Base-by-base conservation (phyloP, 768 basidiomycete genomes). In the Naganishia kalamii region DNA sequence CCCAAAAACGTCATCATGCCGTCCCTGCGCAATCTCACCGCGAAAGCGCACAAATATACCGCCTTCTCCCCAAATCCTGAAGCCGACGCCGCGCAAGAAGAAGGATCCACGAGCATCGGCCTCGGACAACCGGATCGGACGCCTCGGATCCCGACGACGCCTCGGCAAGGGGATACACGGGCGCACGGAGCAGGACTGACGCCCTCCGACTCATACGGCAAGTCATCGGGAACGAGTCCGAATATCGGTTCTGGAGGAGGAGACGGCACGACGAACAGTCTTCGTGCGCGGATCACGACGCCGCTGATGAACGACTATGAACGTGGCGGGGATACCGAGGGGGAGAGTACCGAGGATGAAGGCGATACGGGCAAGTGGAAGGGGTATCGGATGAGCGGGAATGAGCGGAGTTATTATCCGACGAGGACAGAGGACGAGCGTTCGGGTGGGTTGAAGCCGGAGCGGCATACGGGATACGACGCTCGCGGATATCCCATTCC, bases 341-440 rank as follows among this genome's bases (percentile, higher is more conserved):
- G 47, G 2, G 69, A 64, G 0, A 35, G 52, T 7, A 60, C 62
- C 50, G 67, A 68, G n/a, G 65, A 66, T 27, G 67, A 70, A 61
- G 57, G 64, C 13, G 66, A 62, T 27, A 63, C 62, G 48, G 62
- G 62, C 33, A 63, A 63, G 62, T 41, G 47, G 62, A 63, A 41
- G 33, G 63, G 37, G 32, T 33, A 44, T 17, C n/a, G 32, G 62
- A 57, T 32, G 61, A 64, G 63, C 32, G 47, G 49, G 43, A 41
- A 47, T 63, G 68, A 54, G 65, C 64, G 40, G 68, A 63, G 63
- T 49, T 54, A 33, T 52, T 66, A 62, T 50, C 68, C 30, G 23
- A 37, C 23, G 60, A 35, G 17, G 33, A 66, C 44, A 23, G 35
- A 60, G 0, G 61, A 48, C 17, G 52, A 66, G 29, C 37, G 44